Evolutionary conservation across 345 rosid species (phyloP).

Genomic region (Physaria fendleri): DNA sequence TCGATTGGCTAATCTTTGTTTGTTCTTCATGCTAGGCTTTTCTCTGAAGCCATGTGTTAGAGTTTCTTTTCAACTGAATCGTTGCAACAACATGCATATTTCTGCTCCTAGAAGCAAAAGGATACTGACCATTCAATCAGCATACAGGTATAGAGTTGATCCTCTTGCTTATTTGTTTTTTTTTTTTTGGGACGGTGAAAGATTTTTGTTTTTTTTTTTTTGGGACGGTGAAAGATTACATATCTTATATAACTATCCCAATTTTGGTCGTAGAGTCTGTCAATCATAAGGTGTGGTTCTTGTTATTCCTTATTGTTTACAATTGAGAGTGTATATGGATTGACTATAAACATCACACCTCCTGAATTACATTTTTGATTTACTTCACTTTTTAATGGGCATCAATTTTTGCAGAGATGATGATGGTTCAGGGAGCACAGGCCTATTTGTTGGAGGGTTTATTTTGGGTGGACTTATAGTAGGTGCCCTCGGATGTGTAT

Average conservation of each 20-base stretch:
- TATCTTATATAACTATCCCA: neutral
- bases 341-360: neutral
- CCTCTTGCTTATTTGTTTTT: neutral
- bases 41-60: constrained; percentile 39
- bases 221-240: too few relatives aligned
- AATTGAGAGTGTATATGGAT: neutral
- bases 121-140: constrained; percentile 51
- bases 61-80: constrained; percentile 43
- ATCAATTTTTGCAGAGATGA: constrained; percentile 47
- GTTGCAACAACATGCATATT: constrained; percentile 32
- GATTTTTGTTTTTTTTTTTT: too few relatives aligned
- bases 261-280: neutral
- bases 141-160: constrained; percentile 44
- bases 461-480: constrained; percentile 82
- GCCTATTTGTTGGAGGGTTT: constrained; percentile 82
- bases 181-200: too few relatives aligned
- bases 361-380: neutral
- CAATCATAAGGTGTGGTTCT: neutral
- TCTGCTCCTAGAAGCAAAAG: constrained; percentile 43
- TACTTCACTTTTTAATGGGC: neutral
- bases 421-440: constrained; percentile 47
- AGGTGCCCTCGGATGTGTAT: constrained; percentile 93
- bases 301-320: neutral
- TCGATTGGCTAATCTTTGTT: neutral
- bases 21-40: constrained; percentile 30